Evolutionary conservation across 352 stramenopile species (phyloP).

Genomic region (Phytopythium oedochilum): DNA sequence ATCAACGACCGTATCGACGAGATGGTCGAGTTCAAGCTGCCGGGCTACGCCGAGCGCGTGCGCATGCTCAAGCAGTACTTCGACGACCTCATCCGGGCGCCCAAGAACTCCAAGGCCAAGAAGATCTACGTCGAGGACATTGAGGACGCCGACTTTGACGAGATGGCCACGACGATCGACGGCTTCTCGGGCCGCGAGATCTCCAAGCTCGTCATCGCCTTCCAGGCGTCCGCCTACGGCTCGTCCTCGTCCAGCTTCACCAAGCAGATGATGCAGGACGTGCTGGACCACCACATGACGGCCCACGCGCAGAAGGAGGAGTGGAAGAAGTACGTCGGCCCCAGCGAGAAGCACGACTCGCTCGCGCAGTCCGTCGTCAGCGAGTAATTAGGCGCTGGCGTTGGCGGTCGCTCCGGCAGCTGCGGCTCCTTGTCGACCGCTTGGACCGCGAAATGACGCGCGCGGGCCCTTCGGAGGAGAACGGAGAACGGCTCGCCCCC

Average conservation of each 20-base stretch:
- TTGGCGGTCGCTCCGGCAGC: not conserved
- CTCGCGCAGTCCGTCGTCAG: constrained; percentile 39
- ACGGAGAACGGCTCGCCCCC: not conserved
- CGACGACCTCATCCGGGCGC: constrained; percentile 93
- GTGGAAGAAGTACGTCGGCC: constrained; percentile 86
- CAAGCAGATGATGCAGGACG: constrained; percentile 91
- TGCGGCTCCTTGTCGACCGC: not conserved
- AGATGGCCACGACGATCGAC: constrained; percentile 91
- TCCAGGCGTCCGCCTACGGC: constrained; percentile 97
- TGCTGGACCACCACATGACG: constrained; percentile 92
- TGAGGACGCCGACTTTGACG: constrained; percentile 90
- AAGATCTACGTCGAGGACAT: constrained; percentile 92
- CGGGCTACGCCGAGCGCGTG: constrained; percentile 91
- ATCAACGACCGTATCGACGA: constrained; percentile 99
- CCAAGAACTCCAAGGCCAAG: constrained; percentile 84
- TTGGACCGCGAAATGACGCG: not conserved
- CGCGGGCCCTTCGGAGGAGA: not conserved
- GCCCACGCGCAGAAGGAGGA: constrained; percentile 92
- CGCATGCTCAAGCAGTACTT: constrained; percentile 99
- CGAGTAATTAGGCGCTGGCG: constrained; percentile 29
- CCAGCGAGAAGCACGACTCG: constrained; percentile 40
- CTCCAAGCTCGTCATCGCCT: constrained; percentile 99
- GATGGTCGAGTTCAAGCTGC: constrained; percentile 97
- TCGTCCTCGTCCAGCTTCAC: constrained; percentile 92
- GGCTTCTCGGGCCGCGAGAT: constrained; percentile 99